Base-by-base conservation (phyloP, 495 filamentous ascomycete species). In the Daldinia decipiens region DNA sequence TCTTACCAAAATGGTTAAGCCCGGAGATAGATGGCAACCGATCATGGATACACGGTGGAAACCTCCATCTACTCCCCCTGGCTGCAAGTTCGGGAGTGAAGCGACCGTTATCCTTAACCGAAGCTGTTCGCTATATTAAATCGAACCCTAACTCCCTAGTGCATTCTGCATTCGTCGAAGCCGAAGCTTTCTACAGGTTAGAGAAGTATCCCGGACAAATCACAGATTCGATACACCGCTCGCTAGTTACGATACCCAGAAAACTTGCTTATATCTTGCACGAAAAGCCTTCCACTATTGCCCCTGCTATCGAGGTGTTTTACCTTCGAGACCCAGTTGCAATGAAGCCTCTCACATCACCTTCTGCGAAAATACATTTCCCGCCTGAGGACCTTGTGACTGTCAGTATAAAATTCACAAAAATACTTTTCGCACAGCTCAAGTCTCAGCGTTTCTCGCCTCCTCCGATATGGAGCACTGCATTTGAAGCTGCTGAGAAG, bases 11-110 rank as follows among this genome's bases (percentile, higher is more conserved):
- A 39, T 98, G 95, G 95, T 79, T 99, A 59, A 97, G 92, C 70
- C 96, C 96, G 0, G 95, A 98, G 65, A 88, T 95, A 12, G 93
- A 95, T 59, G 86, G 90, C 67, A 91, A 97, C 78, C 84, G 95
- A 54, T 92, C 92, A 43, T 97, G 92, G 93, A 87, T 94, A 24
- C 87, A 96, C 75, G 79, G 87, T 67, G 91, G 90, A 61, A 85
- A 88, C 26, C 87, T 98, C 13, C 81, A 86, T 38, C 86, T 97
- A 71, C 90, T 97, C 59, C 93, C 94, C 2, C 59, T 80, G 9
- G 59, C 63, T 9, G 59, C 67, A 17, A 65, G 70, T 43, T 71
- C 72, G 8, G 59, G 68, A 6, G 77, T 65, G 36, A 79, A 83
- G 58, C 78, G 77, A 32, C 82, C 85, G 21, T 74, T 95, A 3